phyloP scores from a whole-genome alignment of 257 asterid species.

The Cruciata laevipes region DNA sequence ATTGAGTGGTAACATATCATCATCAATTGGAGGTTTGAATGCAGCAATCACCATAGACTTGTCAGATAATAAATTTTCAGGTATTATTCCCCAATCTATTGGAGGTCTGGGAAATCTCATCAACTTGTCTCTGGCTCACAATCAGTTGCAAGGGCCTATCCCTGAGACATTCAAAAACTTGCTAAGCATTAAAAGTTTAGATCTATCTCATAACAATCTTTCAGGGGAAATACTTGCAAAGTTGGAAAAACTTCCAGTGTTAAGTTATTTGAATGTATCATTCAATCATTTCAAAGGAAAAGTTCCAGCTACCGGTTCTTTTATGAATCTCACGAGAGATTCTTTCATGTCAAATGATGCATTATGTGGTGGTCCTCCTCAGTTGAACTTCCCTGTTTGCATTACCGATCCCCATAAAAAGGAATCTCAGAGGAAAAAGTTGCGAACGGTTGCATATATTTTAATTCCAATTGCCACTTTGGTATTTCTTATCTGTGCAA shows the following conservation, averaged over 20 bases:
- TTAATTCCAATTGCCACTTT: not conserved
- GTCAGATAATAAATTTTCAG: not conserved
- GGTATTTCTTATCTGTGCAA: not conserved
- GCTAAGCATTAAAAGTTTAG: not conserved
- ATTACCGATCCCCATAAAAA: not conserved
- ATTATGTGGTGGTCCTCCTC: slow-evolving; percentile 8
- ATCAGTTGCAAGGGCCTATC: slow-evolving; percentile 2
- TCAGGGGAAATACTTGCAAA: not conserved
- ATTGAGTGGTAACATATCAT: not conserved
- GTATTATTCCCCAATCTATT: not conserved
- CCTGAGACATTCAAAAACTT: slow-evolving; percentile 7
- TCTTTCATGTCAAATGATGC: slow-evolving; percentile 4
- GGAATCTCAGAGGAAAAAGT: not conserved
- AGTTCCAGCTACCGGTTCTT: not conserved
- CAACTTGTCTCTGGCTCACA: not conserved
- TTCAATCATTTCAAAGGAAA: not conserved
- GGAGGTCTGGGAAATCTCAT: not conserved
- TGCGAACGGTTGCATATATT: not conserved
- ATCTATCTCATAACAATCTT: not conserved
- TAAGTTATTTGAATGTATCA: not conserved
- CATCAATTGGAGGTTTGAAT: not conserved
- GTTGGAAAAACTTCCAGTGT: not conserved
- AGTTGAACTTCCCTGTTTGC: not conserved
- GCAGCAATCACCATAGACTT: not conserved
- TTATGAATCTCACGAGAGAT: not conserved